Base-by-base conservation (phyloP, 73 alveolate species). In the Paramecium caudatum region DNA sequence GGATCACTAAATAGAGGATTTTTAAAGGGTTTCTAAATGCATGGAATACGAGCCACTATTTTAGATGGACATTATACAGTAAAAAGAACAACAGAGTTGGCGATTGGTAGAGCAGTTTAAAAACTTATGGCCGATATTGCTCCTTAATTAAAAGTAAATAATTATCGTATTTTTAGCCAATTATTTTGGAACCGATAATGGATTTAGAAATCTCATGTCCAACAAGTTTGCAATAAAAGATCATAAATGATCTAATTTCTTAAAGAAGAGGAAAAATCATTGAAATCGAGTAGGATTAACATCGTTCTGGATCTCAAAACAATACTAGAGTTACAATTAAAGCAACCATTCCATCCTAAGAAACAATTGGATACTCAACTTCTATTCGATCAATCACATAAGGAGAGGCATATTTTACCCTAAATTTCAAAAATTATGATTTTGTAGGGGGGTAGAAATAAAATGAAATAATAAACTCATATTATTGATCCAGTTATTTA, bases 1-100 rank as follows among this genome's bases (percentile, higher is more conserved):
- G 84, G 63, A 4, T 70, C 90, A 4, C 84, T 86, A 3, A 34
- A 63, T 62, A 61, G 88, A 17, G 93, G 93, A 13, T 74, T 37
- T 47, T 74, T 74, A 45, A 37, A 74, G 43, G 36, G 69, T 4
- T 41, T 21, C 43, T 17, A 37, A 16, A 37, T 74, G 62, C n/a
- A 27, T 16, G 88, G 88, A 5, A 34, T 74, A 15, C 36, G 32
- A 19, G 88, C 88, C 30, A 74, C 88, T 17, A 74, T 74, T 7
- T 9, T 41, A 25, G 84, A 36, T 65, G 61, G 87, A 32, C 19
- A 36, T 15, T 70, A n/a, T 5, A 32, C 63, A 10, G 13, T 41
- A 5, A 70, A 34, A 37, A 37, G 87, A 15, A 70, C 87, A 15
- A 70, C 63, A 1, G 87, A 70, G 15, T 41, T 70, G 12, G 87